phyloP scores from a whole-genome alignment of 2,329 filamentous ascomycete genomes.

The Diaporthe vexans region DNA sequence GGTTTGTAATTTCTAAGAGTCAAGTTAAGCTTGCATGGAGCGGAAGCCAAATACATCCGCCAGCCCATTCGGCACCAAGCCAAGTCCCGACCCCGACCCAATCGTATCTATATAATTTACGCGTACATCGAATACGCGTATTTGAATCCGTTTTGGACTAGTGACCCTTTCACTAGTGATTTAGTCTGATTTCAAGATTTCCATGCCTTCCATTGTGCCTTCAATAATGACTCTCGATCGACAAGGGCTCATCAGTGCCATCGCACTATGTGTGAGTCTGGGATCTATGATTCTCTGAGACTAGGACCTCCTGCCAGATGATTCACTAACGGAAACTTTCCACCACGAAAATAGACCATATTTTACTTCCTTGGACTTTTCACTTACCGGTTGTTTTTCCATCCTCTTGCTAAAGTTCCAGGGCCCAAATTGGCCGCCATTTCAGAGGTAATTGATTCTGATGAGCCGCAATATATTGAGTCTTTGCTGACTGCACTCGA shows the following conservation, averaged over 20 bases:
- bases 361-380: not conserved
- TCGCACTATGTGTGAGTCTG: not conserved
- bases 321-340: not conserved
- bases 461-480: not conserved
- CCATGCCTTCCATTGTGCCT: not conserved
- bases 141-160: not conserved
- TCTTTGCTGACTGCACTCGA: not conserved
- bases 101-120: not conserved
- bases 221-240: not conserved
- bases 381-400: not conserved
- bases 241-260: not conserved
- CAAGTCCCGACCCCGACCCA: not conserved
- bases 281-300: not conserved
- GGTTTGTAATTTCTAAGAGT: not conserved
- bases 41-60: not conserved
- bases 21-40: not conserved
- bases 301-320: not conserved
- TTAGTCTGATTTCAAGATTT: not conserved
- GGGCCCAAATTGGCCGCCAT: conserved; percentile 2
- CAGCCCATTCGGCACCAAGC: not conserved
- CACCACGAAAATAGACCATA: not conserved
- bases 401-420: not conserved
- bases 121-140: not conserved
- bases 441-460: not conserved
- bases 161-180: not conserved